Percentiles rank a stretch among this genome's conserved stretches.
These are phyloP conservation scores for Lachnellula hyalina DNA, from an alignment of 2,329 filamentous ascomycete species.

Conservation along the genomic window DNA sequence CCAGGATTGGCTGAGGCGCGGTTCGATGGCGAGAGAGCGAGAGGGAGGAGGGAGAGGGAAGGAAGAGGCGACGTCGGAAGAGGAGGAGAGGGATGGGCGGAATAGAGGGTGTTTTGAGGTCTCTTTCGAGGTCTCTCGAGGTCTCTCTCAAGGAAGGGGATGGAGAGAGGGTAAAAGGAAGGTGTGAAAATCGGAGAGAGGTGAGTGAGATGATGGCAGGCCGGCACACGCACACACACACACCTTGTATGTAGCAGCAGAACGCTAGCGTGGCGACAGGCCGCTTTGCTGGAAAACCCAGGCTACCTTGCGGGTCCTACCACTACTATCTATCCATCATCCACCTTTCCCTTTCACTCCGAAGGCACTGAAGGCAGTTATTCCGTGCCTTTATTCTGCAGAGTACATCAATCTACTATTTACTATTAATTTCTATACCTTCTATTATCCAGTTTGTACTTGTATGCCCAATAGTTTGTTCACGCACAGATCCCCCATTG, in stretches of 20 bases:
- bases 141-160: constrained; percentile 1
- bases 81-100: background rate
- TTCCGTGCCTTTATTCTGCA: too few species aligned
- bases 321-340: background rate
- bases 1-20: background rate
- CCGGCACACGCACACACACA: background rate
- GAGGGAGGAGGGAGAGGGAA: background rate
- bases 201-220: background rate
- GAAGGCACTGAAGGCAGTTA: background rate
- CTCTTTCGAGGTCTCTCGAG: background rate
- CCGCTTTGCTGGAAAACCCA: too few species aligned
- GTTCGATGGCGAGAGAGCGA: background rate
- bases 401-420: too few species aligned
- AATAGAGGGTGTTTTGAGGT: background rate
- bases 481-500: too few species aligned
- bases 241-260: background rate
- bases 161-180: background rate
- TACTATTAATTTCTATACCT: too few species aligned
- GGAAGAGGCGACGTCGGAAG: background rate
- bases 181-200: background rate
- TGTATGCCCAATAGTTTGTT: too few species aligned
- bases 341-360: too few species aligned
- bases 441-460: too few species aligned
- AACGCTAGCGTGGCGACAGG: background rate
- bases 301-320: too few species aligned